A percentile compares a stretch with the other conserved stretches of the same genome.
These are phyloP conservation scores for Tricholoma terreum DNA, from an alignment of 768 basidiomycete species.

Conservation along the genomic window DNA sequence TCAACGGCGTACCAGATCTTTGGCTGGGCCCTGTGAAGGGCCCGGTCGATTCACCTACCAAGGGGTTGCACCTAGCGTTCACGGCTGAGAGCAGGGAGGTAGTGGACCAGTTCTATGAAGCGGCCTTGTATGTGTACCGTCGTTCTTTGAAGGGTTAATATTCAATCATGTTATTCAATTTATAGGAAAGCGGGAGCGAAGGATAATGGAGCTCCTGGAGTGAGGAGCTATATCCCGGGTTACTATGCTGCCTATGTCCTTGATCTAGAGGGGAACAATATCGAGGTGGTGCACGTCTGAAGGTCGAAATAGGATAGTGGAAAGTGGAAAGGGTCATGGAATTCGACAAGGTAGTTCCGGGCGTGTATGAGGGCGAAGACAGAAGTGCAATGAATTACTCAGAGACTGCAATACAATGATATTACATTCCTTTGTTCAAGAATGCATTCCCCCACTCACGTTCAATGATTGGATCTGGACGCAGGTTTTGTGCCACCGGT, in stretches of 20 bases:
- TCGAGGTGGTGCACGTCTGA: constrained; percentile 8
- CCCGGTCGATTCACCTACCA: background rate
- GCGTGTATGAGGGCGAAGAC: no score
- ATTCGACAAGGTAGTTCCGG: no score
- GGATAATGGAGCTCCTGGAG: constrained; percentile 11
- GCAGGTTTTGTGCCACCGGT: constrained; percentile 87
- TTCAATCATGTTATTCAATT: background rate
- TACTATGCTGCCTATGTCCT: constrained; percentile 11
- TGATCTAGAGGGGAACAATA: constrained; percentile 10
- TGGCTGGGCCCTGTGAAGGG: constrained; percentile 5
- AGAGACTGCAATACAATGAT: no score
- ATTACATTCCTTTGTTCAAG: constrained; percentile 44
- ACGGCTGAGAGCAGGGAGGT: constrained; percentile 6
- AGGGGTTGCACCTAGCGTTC: constrained; percentile 8
- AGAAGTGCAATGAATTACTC: no score
- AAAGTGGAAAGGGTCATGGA: no score
- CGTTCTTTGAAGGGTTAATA: background rate
- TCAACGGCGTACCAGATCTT: constrained; percentile 1
- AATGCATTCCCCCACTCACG: constrained; percentile 94
- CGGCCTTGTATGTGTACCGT: constrained; percentile 7
- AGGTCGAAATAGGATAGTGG: constrained; percentile 1
- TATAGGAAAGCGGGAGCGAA: constrained; percentile 9
- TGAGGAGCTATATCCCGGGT: constrained; percentile 4
- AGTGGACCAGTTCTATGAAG: constrained; percentile 9
- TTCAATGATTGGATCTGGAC: constrained; percentile 95